These are phyloP conservation scores for Plasmodium malariae DNA, from an alignment of 169 alveolate species.

Conservation along the genomic window DNA sequence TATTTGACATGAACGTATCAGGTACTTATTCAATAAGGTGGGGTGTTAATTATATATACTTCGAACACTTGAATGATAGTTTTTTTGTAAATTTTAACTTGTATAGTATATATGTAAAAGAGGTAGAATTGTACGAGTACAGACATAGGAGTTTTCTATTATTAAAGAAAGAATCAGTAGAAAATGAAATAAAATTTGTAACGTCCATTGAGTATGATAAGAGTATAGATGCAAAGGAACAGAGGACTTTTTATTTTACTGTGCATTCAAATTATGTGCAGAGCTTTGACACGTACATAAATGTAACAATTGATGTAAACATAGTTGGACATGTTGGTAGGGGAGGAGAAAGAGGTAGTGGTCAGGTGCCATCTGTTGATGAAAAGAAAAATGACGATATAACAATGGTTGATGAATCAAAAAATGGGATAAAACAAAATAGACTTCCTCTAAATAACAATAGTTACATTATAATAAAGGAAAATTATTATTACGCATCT, in stretches of 20 bases:
- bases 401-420: too few relatives aligned
- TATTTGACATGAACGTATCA: slow-evolving; percentile 17
- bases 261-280: background rate
- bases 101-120: slow-evolving; percentile 4
- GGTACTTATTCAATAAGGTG: slow-evolving; percentile 25
- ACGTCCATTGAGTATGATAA: background rate
- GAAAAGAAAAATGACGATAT: too few relatives aligned
- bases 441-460: slow-evolving; percentile 31
- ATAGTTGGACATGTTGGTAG: too few relatives aligned
- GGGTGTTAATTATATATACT: slow-evolving; percentile 28
- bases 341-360: too few relatives aligned
- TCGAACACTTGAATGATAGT: slow-evolving; percentile 8
- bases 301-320: slow-evolving; percentile 20
- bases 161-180: background rate
- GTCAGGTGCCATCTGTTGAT: too few relatives aligned
- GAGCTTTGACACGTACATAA: background rate
- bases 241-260: slow-evolving; percentile 45
- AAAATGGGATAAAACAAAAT: background rate
- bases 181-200: background rate
- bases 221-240: background rate
- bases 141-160: slow-evolving; percentile 6
- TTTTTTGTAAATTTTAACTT: slow-evolving; percentile 33
- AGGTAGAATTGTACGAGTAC: slow-evolving; percentile 28
- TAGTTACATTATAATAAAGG: slow-evolving; percentile 36
- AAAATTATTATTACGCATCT: slow-evolving; percentile 37